Evolutionary conservation across 163 green algal species (phyloP).

Genomic region (Dunaliella salina): DNA sequence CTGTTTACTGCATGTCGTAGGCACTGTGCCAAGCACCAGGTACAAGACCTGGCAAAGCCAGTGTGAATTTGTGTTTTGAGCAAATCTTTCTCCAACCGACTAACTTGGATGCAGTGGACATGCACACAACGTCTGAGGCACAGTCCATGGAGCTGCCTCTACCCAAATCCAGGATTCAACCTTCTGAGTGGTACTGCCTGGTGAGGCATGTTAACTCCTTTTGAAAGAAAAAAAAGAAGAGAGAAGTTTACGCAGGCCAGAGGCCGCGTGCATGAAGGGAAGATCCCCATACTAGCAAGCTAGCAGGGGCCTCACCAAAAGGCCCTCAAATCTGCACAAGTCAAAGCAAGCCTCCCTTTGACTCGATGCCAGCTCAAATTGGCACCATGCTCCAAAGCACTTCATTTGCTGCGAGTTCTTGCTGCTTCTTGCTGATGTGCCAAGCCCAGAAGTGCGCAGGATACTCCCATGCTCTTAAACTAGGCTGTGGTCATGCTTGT

Average conservation of each 20-base stretch:
- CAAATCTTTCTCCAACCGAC: not conserved
- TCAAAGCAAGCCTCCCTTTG: too few species aligned
- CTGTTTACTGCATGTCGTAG: too few species aligned
- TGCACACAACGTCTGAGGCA: not conserved
- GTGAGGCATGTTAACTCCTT: not conserved
- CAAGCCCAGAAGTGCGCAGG: not conserved
- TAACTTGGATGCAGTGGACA: not conserved
- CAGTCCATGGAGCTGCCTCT: not conserved
- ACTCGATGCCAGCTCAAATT: not conserved
- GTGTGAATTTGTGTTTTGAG: not conserved
- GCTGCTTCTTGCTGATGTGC: not conserved
- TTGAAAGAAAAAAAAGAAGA: not conserved
- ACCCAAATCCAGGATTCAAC: not conserved
- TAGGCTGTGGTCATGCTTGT: too few species aligned
- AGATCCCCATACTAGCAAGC: too few species aligned
- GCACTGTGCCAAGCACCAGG: too few species aligned
- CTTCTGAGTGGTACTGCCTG: not conserved
- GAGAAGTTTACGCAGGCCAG: not conserved
- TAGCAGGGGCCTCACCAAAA: not conserved
- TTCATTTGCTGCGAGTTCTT: not conserved
- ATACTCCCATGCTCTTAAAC: too few species aligned
- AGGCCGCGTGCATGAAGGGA: too few species aligned
- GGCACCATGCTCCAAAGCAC: too few species aligned
- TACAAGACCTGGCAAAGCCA: not conserved
- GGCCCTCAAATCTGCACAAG: too few species aligned